These are phyloP conservation scores for Suhomyces yuchorum DNA, from an alignment of 1,139 yeast genomes.

Conservation along the genomic window DNA sequence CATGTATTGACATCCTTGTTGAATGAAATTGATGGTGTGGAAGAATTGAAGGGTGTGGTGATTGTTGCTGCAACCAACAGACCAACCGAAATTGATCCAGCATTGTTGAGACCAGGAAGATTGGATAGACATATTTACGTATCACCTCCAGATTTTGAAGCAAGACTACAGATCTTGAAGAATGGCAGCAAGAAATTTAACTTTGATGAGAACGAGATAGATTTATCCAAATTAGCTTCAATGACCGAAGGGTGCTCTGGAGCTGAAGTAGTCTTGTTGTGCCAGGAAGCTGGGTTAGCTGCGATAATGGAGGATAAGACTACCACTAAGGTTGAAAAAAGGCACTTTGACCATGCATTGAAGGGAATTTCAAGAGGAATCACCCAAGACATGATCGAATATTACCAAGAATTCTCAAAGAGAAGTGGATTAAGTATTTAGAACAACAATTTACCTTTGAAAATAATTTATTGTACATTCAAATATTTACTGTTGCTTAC, in stretches of 20 bases:
- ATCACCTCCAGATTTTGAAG: constrained; percentile 82
- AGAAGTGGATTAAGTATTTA: constrained; percentile 39
- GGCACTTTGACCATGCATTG: constrained; percentile 76
- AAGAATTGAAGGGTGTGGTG: constrained; percentile 87
- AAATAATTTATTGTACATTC: not conserved
- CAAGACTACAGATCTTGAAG: constrained; percentile 72
- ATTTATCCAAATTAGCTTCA: constrained; percentile 56
- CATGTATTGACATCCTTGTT: constrained; percentile 86
- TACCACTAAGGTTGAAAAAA: constrained; percentile 53
- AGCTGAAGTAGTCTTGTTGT: constrained; percentile 86
- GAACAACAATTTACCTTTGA: not conserved
- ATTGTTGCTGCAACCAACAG: constrained; percentile 94
- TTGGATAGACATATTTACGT: constrained; percentile 91
- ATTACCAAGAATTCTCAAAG: constrained; percentile 67
- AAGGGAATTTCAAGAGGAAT: constrained; percentile 71
- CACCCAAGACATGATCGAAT: constrained; percentile 78
- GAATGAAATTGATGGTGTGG: constrained; percentile 96
- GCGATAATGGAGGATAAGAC: constrained; percentile 80
- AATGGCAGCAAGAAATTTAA: constrained; percentile 63
- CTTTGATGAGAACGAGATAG: constrained; percentile 45
- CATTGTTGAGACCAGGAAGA: constrained; percentile 90
- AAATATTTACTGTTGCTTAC: constrained; percentile 22
- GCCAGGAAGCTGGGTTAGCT: constrained; percentile 93
- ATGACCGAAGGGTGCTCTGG: constrained; percentile 91
- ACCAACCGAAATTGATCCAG: constrained; percentile 91